Evolutionary conservation across 352 stramenopile genomes (phyloP), one percentile per base, ranked within the genome.

Genomic region (Globisporangium camurandrum): DNA sequence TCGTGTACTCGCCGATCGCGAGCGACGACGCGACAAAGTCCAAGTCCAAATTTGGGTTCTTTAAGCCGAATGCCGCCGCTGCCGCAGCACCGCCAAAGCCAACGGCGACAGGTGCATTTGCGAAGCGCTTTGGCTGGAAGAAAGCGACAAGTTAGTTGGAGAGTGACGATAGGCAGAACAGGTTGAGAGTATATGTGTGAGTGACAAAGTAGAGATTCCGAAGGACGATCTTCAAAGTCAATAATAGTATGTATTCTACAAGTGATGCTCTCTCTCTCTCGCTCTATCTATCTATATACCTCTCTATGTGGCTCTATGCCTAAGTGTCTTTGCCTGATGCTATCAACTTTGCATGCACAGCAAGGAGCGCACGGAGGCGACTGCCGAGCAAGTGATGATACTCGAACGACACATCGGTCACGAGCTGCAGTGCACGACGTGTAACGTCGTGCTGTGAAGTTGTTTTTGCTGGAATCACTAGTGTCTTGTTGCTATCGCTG

Each of bases 41-140:
- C 17, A 61, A 61, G 43, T 37, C 46, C 6, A 61, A 56, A 47
- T 61, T 61, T 22, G 23, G 40, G 4, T 16, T 8, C 30, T 56
- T 61, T 17, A 56, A 56, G 47, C 54, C 47, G 7, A 12, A 19
- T 2, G 19, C 27, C 14, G 12, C 54, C 9, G 20, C 31, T 20
- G 47, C 54, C 3, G 33, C 47, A 16, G 24, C 47, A 31, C 38
- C 47, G 26, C 38, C 30, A 11, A 43, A 24, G n/a, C n/a, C 30
- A 0, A 38, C 54, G 24, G 19, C 46, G 9, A 31, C 54, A 22
- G 26, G 33, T 14, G 44, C 22, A 23, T 51, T 61, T 19, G 47
- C 54, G 16, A 61, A 61, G 47, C 54, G 54, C 10, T 61, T 61
- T 22, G 54, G 47, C 20, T 61, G 54, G 54, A 61, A 61, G 47